Evolutionary conservation across 441 rosid genomes (phyloP), one percentile per base, ranked within the genome.

Genomic region (Viola pubescens): DNA sequence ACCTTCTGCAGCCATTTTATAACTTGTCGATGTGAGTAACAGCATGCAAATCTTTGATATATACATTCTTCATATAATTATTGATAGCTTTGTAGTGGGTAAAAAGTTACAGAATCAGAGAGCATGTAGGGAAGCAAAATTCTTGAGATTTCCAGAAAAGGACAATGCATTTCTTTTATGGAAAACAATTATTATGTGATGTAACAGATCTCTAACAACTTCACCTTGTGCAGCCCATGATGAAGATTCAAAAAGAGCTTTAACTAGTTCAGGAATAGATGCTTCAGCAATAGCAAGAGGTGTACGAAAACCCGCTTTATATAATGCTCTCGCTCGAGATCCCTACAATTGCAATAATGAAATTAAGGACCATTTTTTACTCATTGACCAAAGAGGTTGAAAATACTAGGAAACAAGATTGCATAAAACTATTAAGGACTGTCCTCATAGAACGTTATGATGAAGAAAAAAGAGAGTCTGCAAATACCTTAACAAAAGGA

Each of bases 221-320:
- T 81, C 72, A 94, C 99, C 98, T 84, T 91, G 85, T 47, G 67
- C 79, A 41, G 78, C 76, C 97, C 98, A 87, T 52, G 94, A 82
- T 53, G 96, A 84, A 73, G 91, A 81, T 74, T 94, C 99, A 73
- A 83, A 88, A 68, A 94, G 87, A 52, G 97, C 97, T 84, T 85
- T 94, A 44, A 75, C 85, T 59, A 94, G 80, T 71, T 94, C 99
- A 65, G 84, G 80, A 70, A 83, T 45, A 56, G 97, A 87, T 66
- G 97, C 99, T 82, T 94, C 99, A 43, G 99, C 97, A 72, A 91
- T 78, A 56, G 95, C 94, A 59, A 83, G 81, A 67, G 95, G 81
- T 26, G 98, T 80, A 60, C 97, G 98, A 75, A 94, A 60, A 63
- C 99, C 99, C 66, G 94, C 89, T 80, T 91, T 91, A 70, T 88